Percentiles rank a stretch among this genome's conserved stretches.
Conservation (phyloP, 768 basidiomycete genomes). For the Suillus alpinus region DNA sequence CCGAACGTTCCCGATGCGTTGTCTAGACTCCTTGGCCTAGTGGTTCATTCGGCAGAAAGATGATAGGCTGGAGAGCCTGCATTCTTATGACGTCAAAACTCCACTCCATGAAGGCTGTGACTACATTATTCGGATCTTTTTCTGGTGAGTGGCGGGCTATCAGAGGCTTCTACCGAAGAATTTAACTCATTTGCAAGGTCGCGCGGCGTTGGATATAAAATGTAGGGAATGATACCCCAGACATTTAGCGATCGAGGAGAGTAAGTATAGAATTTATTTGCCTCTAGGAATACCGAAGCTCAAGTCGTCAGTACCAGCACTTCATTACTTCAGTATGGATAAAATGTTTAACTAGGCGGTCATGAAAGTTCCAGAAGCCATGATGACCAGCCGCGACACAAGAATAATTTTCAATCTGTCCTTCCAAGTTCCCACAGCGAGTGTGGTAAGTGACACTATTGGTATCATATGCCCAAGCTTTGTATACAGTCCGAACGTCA, state of each 20-base stretch:
- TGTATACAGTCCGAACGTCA: not conserved
- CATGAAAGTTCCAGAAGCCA: not conserved
- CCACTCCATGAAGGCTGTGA: not conserved
- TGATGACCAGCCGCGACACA: not conserved
- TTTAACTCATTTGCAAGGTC: not conserved
- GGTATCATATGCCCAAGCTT: not conserved
- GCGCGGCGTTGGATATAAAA: not conserved
- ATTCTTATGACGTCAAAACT: not conserved
- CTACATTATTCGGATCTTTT: not conserved
- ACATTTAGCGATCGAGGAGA: too few species aligned
- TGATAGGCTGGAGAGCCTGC: not conserved
- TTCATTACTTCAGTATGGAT: not conserved
- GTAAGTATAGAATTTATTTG: too few species aligned
- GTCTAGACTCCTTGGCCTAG: not conserved
- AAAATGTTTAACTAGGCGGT: not conserved
- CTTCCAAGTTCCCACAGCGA: not conserved
- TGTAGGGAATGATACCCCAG: not conserved
- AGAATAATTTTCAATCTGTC: not conserved
- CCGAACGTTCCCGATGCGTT: not conserved
- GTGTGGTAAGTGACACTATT: not conserved
- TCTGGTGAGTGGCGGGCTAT: not conserved
- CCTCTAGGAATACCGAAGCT: not conserved
- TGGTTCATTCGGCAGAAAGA: not conserved
- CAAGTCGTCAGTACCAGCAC: not conserved
- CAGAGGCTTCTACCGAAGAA: not conserved